Conservation (phyloP, 2,329 filamentous ascomycete species). For the Penicillium sp. region DNA sequence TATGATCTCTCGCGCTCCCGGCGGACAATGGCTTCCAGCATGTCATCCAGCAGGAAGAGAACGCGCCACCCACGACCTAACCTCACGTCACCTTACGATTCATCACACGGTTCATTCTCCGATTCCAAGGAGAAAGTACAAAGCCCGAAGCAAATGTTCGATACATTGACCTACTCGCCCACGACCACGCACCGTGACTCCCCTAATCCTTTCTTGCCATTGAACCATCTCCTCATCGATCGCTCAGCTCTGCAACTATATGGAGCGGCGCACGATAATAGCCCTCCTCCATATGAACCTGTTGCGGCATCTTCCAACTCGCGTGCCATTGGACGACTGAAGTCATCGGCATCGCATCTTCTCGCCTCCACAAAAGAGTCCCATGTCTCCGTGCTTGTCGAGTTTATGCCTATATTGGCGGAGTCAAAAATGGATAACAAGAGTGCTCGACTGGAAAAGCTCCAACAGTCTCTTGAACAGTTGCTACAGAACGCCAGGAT, state of each 20-base stretch:
- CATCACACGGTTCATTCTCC: slow-evolving; percentile 41
- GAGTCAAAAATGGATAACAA: slow-evolving; percentile 30
- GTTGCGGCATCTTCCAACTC: slow-evolving; percentile 44
- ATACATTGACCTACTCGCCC: slow-evolving; percentile 26
- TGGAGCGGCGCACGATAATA: slow-evolving; percentile 39
- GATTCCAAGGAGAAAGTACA: slow-evolving; percentile 26
- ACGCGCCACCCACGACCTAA: slow-evolving; percentile 27
- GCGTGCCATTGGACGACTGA: slow-evolving; percentile 41
- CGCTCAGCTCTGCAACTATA: slow-evolving; percentile 40
- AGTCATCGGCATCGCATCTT: slow-evolving; percentile 37
- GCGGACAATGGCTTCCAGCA: slow-evolving; percentile 44
- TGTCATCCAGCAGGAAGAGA: slow-evolving; percentile 32
- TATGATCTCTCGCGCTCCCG: slow-evolving; percentile 61
- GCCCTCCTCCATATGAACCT: slow-evolving; percentile 43
- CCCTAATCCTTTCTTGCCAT: slow-evolving; percentile 24
- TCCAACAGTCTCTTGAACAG: slow-evolving; percentile 40
- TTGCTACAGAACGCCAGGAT: slow-evolving; percentile 42
- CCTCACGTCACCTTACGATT: slow-evolving; percentile 25
- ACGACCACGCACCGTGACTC: slow-evolving; percentile 21
- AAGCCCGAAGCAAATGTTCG: slow-evolving; percentile 23
- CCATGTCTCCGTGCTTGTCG: slow-evolving; percentile 41
- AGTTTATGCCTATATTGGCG: slow-evolving; percentile 43
- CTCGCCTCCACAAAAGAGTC: slow-evolving; percentile 33
- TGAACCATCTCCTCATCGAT: slow-evolving; percentile 39
- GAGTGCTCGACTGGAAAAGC: slow-evolving; percentile 32